These are phyloP conservation scores for Eucalyptus marginata DNA, from an alignment of 345 rosid species.

Conservation along the genomic window DNA sequence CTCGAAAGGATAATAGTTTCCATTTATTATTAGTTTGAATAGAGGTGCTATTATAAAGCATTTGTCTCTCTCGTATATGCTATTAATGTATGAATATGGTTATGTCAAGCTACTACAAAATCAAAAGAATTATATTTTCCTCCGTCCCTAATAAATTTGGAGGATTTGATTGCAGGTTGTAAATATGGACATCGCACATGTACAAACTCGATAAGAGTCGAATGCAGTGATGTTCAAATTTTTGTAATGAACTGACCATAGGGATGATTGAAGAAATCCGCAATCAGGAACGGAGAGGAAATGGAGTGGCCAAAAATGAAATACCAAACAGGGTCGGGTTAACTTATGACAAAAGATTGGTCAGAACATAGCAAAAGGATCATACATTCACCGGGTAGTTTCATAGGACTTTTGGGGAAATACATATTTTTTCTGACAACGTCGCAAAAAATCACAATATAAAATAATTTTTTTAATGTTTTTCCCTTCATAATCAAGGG, in stretches of 20 bases:
- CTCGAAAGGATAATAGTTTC: not conserved
- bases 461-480: not conserved
- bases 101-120: not conserved
- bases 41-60: not conserved
- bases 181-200: not conserved
- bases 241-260: not conserved
- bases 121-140: not conserved
- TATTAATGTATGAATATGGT: not conserved
- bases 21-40: not conserved
- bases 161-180: not conserved
- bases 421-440: not conserved
- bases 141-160: not conserved
- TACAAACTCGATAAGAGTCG: not conserved
- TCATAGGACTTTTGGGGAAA: not conserved
- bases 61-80: not conserved
- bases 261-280: not conserved
- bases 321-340: not conserved
- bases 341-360: not conserved
- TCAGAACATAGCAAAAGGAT: not conserved
- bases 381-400: not conserved
- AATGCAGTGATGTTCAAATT: not conserved
- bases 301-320: not conserved
- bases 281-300: not conserved
- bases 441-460: not conserved
- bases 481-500: not conserved